Evolutionary conservation across 495 filamentous ascomycete genomes (phyloP).

Genomic region (Glarea lozoyensis): DNA sequence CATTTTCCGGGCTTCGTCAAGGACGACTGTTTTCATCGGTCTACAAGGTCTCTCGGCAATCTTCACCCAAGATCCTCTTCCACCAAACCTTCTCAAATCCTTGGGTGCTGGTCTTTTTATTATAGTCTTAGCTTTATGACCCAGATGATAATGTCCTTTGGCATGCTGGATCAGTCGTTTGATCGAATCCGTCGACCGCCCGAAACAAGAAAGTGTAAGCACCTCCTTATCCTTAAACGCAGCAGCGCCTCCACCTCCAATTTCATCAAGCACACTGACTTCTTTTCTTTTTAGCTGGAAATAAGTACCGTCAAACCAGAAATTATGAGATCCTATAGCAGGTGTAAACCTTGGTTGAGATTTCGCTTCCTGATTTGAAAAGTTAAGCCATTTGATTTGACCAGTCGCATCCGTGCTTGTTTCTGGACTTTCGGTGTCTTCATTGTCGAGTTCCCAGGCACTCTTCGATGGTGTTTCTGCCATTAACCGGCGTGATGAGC

Average conservation of each 20-base stretch:
- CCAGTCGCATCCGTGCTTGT: conserved; percentile 12
- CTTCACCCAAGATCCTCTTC: conserved; percentile 43
- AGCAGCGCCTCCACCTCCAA: conserved; percentile 10
- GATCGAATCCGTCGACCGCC: conserved; percentile 48
- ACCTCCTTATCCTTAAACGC: conserved; percentile 31
- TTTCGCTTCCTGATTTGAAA: conserved; percentile 24
- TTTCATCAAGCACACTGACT: conserved; percentile 20
- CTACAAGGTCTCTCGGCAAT: conserved; percentile 63
- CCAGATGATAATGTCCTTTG: conserved; percentile 39
- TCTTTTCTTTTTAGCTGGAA: conserved; percentile 29
- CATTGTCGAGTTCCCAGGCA: conserved; percentile 43
- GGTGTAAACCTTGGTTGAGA: conserved; percentile 39
- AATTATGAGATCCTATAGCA: conserved; percentile 33
- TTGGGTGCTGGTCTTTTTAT: conserved; percentile 36
- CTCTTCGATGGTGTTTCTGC: conserved; percentile 45
- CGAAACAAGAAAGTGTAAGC: conserved; percentile 36
- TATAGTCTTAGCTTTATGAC: conserved; percentile 37
- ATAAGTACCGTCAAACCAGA: conserved; percentile 30
- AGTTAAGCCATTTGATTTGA: conserved; percentile 20
- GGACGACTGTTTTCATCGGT: conserved; percentile 45
- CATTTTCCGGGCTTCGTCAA: conserved; percentile 6
- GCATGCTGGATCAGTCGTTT: conserved; percentile 50
- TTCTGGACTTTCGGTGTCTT: conserved; percentile 22
- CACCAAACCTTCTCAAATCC: conserved; percentile 16
- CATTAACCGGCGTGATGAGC: conserved; percentile 43